phyloP scores from a whole-genome alignment of 2,329 filamentous ascomycete genomes.

The Claviceps sorghi region DNA sequence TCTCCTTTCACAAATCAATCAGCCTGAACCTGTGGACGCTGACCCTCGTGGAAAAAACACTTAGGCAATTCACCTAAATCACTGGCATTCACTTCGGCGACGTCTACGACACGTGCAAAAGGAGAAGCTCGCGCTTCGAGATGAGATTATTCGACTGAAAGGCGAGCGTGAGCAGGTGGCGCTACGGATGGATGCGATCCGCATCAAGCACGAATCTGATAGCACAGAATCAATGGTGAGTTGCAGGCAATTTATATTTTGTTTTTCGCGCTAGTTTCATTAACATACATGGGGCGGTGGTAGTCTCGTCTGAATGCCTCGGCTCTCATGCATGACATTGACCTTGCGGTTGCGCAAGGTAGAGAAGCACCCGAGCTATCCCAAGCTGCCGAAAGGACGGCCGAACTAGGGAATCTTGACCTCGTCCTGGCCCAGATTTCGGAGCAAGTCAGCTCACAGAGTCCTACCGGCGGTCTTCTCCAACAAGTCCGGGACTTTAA shows the following conservation, averaged over 20 bases:
- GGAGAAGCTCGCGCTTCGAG: constrained; percentile 40
- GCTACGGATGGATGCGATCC: constrained; percentile 47
- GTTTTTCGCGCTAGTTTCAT: neutral
- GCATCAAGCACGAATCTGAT: constrained; percentile 42
- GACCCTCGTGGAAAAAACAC: neutral
- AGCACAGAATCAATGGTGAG: constrained; percentile 36
- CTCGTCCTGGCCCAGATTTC: constrained; percentile 39
- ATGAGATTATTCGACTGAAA: constrained; percentile 45
- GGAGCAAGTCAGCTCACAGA: constrained; percentile 35
- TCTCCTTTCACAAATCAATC: too few species aligned
- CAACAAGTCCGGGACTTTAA: constrained; percentile 48
- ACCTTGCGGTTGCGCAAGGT: constrained; percentile 39
- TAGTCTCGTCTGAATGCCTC: constrained; percentile 39
- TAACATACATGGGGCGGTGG: neutral
- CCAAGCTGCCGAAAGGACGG: constrained; percentile 29
- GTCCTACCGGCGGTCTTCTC: constrained; percentile 36
- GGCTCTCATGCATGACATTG: constrained; percentile 45
- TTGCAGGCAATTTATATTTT: neutral
- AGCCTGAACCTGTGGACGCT: neutral
- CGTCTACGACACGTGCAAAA: constrained; percentile 42
- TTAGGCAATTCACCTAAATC: constrained; percentile 45
- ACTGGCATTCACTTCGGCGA: constrained; percentile 41
- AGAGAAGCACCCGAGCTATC: constrained; percentile 33
- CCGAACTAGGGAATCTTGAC: constrained; percentile 42
- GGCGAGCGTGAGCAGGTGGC: constrained; percentile 47